phyloP scores from a whole-genome alignment of 108 stramenopile species.

The Cyclotella atomus region DNA sequence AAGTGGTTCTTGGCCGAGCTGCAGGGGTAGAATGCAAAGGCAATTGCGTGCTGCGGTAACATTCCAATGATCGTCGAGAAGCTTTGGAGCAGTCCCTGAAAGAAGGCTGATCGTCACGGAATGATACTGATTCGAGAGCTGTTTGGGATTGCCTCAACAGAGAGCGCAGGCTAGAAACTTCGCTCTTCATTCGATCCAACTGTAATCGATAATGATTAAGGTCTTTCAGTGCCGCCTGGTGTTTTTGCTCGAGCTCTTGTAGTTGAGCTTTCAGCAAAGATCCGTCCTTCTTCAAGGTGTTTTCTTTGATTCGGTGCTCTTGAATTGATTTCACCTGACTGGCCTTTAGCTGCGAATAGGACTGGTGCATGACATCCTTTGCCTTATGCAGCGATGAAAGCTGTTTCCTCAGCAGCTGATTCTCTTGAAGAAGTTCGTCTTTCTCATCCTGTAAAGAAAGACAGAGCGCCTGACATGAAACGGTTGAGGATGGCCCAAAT shows the following conservation, averaged over 20 bases:
- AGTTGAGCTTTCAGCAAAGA: constrained; percentile 10
- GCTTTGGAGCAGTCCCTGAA: not conserved
- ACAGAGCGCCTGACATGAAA: too few relatives aligned
- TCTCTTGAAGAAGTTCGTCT: constrained; percentile 2
- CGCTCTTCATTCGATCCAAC: constrained; percentile 23
- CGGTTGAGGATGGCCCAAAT: too few relatives aligned
- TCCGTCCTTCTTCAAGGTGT: not conserved
- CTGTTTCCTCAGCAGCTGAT: constrained; percentile 7
- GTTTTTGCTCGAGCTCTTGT: constrained; percentile 4
- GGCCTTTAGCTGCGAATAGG: not conserved
- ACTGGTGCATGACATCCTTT: not conserved
- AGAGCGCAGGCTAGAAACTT: constrained; percentile 32
- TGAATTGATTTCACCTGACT: not conserved
- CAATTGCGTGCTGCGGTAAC: not conserved
- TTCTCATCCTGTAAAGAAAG: constrained; percentile 18
- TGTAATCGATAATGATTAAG: constrained; percentile 1
- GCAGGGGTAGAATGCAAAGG: not conserved
- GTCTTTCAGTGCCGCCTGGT: constrained; percentile 3
- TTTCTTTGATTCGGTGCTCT: not conserved
- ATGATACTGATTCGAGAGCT: constrained; percentile 42
- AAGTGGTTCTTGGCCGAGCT: not conserved
- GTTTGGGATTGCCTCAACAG: constrained; percentile 42
- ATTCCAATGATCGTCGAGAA: not conserved
- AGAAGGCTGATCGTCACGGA: not conserved
- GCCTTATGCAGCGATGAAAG: not conserved